Base-by-base conservation (phyloP, 495 filamentous ascomycete genomes). In the Podospora anserina region DNA sequence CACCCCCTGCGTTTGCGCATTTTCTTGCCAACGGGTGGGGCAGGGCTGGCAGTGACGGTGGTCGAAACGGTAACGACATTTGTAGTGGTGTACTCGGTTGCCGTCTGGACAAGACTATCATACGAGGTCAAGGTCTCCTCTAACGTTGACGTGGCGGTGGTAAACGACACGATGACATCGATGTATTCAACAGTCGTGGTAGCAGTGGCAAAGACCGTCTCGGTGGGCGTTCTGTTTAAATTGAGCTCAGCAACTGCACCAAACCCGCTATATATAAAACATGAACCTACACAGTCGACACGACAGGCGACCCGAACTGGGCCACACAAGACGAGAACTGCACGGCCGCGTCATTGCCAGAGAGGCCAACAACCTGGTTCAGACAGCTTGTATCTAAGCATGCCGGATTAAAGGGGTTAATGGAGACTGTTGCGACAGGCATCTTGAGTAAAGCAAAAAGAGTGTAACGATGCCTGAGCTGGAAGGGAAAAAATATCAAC, bases 181-280 rank as follows among this genome's bases (percentile, higher is more conserved):
- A 32, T 63, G 61, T 63, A 63, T 19, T 28, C 27, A 27, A 49
- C 61, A 13, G 61, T 63, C 61, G n/a, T 19, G 61, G 61, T 63
- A n/a, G 28, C 27, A 18, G 61, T 63, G 18, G 34, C 16, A 27
- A 44, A 63, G 0, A 49, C 13, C 0, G 30, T 44, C 11, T 63
- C 61, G 1, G 55, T 58, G 55, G 32, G 61, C 32, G 30, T 20
- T 39, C 27, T 28, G 20, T n/a, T 39, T 23, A 2, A 23, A 23
- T 23, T 23, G 23, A 23, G 23, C 1, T 23, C 23, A 23, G 23
- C 23, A 23, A 23, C 23, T 23, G 23, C 23, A 23, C 23, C 23
- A 23, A 23, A 23, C 23, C 23, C 23, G 23, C 23, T 23, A 23
- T 1, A 23, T 23, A 23, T 23, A 23, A 61, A 18, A 20, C 30